Base-by-base conservation (phyloP, 345 rosid genomes). In the Pistacia atlantica region DNA sequence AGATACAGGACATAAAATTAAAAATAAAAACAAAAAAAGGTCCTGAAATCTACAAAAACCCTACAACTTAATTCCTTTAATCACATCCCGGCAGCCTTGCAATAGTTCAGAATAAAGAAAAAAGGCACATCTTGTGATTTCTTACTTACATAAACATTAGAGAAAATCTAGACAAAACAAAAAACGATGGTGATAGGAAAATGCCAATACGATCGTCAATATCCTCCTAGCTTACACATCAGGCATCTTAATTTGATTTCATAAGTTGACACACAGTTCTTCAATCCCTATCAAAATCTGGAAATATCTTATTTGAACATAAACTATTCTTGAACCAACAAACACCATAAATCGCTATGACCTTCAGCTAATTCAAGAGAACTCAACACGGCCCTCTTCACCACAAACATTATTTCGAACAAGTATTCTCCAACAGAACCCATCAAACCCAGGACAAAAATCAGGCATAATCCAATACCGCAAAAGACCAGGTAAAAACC, bases 391-490 rank as follows among this genome's bases (percentile, higher is more conserved):
- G 20, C n/a, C 57, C 33, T 28, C 55, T 60, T 12, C 38, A 42
- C 31, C 49, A 72, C 9, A 42, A 5, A 45, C 33, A 8, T 17
- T 55, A 38, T 33, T 25, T 35, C 0, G 55, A 6, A 11, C 1
- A 42, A 10, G 8, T 12, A 28, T 18, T 6, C 59, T 25, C 4
- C 37, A 54, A 17, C 28, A 18, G 22, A 52, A 51, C 42, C 45
- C 38, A 52, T 33, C 22, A 69, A 69, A 69, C 28, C 2, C 2
- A 31, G 3, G 58, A 54, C 46, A 37, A 71, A 45, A 38, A 60
- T 72, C 67, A 46, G 75, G 31, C 31, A 48, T 49, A 31, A 17
- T 14, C 48, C 76, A 73, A 49, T 49, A 62, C 49, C 12, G 8
- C 59, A 62, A 17, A 73, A 67, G 61, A 31, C 46, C 61, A 51